These are phyloP conservation scores for Populus deltoides DNA, from an alignment of 345 rosid genomes.

Conservation along the genomic window DNA sequence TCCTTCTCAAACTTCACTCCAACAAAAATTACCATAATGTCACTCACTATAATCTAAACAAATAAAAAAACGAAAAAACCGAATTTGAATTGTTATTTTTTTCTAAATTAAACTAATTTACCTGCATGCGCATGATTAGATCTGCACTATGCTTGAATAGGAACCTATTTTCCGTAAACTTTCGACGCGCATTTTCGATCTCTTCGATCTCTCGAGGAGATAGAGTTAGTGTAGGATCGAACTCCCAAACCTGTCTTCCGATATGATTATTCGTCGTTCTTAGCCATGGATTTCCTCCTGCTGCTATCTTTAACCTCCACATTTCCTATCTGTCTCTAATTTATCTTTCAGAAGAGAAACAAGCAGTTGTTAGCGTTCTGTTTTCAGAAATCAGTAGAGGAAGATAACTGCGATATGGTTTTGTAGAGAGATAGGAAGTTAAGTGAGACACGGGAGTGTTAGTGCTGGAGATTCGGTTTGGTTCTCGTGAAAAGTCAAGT, in stretches of 20 bases:
- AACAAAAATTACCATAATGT: background rate
- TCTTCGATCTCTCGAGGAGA: slow-evolving; percentile 60
- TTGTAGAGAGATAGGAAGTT: background rate
- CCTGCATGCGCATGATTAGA: slow-evolving; percentile 90
- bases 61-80: too few species aligned
- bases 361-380: background rate
- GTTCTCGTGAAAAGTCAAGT: background rate
- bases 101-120: background rate
- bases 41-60: background rate
- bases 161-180: slow-evolving; percentile 56
- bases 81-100: background rate
- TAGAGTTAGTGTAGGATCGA: slow-evolving; percentile 55
- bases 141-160: slow-evolving; percentile 73
- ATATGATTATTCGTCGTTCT: slow-evolving; percentile 59
- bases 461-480: background rate
- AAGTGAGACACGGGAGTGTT: background rate
- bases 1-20: slow-evolving; percentile 62
- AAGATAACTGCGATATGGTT: background rate
- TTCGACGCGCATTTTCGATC: slow-evolving; percentile 56
- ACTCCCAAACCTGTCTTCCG: slow-evolving; percentile 90
- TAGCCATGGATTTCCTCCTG: slow-evolving; percentile 78
- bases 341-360: background rate
- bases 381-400: background rate
- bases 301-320: slow-evolving; percentile 91
- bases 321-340: slow-evolving; percentile 27